Conservation (phyloP, 768 basidiomycete species). For the Tulasnella sp. region DNA sequence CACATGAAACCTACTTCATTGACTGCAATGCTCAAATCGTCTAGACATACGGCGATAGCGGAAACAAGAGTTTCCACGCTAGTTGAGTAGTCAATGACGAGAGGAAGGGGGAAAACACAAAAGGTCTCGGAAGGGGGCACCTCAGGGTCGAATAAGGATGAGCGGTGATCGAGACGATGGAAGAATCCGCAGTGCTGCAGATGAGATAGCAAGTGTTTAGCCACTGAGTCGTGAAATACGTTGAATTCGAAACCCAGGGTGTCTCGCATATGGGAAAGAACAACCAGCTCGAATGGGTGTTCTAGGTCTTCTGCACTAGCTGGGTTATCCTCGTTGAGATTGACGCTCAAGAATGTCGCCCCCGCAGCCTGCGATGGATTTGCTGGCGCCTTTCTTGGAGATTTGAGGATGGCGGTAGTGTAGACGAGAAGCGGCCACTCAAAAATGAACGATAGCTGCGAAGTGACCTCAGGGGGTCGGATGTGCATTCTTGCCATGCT, state of each 20-base stretch:
- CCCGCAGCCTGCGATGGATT: neutral
- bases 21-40: slow-evolving; percentile 64
- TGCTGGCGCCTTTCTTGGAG: slow-evolving; percentile 35
- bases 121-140: slow-evolving; percentile 40
- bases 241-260: slow-evolving; percentile 58
- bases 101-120: slow-evolving; percentile 64
- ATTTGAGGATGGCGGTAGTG: slow-evolving; percentile 56
- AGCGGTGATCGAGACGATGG: slow-evolving; percentile 44
- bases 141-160: slow-evolving; percentile 40
- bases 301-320: slow-evolving; percentile 33
- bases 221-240: slow-evolving; percentile 52
- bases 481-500: slow-evolving; percentile 17
- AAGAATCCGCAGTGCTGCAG: slow-evolving; percentile 63
- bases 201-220: slow-evolving; percentile 54
- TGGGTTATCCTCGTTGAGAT: slow-evolving; percentile 36
- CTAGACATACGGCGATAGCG: slow-evolving; percentile 65
- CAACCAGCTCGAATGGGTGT: slow-evolving; percentile 56
- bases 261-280: slow-evolving; percentile 58
- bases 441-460: slow-evolving; percentile 54
- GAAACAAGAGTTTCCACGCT: slow-evolving; percentile 70
- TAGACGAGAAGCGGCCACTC: slow-evolving; percentile 65
- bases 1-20: slow-evolving; percentile 73
- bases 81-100: slow-evolving; percentile 65
- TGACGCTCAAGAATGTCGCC: slow-evolving; percentile 42
- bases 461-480: slow-evolving; percentile 20